phyloP scores from a whole-genome alignment of 1,284 basidiomycete species.

The Moesziomyces antarcticus region DNA sequence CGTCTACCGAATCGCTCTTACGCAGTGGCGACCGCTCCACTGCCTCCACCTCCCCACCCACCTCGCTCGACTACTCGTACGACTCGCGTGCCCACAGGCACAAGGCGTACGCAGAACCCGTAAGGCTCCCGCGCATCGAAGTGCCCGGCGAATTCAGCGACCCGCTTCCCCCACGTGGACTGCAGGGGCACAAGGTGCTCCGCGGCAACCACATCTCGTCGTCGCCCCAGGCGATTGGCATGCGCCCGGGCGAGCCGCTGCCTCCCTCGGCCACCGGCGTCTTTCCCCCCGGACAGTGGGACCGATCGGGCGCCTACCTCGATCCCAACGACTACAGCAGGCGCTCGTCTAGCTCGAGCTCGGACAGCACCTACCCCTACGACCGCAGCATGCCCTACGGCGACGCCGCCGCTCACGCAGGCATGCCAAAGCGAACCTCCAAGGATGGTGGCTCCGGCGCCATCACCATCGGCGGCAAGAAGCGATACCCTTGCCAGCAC shows the following conservation, averaged over 20 bases:
- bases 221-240: constrained; percentile 23
- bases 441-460: constrained; percentile 45
- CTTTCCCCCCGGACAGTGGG: constrained; percentile 47
- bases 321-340: constrained; percentile 39
- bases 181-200: constrained; percentile 48
- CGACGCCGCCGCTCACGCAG: constrained; percentile 3
- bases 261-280: constrained; percentile 39
- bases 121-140: constrained; percentile 46
- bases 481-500: constrained; percentile 72
- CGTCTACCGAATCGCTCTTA: constrained; percentile 45
- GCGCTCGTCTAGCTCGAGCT: constrained; percentile 34
- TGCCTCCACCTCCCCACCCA: constrained; percentile 46
- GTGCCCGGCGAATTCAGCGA: constrained; percentile 20
- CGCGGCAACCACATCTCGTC: constrained; percentile 39
- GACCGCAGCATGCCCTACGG: constrained; percentile 40
- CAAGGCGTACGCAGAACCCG: constrained; percentile 11
- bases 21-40: constrained; percentile 51
- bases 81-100: constrained; percentile 24
- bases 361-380: constrained; percentile 31
- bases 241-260: constrained; percentile 29
- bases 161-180: constrained; percentile 15
- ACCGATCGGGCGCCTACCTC: constrained; percentile 34
- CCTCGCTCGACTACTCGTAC: constrained; percentile 39
- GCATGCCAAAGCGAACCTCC: constrained; percentile 22
- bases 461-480: constrained; percentile 67